phyloP scores from a whole-genome alignment of 164 flowering plant species.

The Paratinospora sagittata region DNA sequence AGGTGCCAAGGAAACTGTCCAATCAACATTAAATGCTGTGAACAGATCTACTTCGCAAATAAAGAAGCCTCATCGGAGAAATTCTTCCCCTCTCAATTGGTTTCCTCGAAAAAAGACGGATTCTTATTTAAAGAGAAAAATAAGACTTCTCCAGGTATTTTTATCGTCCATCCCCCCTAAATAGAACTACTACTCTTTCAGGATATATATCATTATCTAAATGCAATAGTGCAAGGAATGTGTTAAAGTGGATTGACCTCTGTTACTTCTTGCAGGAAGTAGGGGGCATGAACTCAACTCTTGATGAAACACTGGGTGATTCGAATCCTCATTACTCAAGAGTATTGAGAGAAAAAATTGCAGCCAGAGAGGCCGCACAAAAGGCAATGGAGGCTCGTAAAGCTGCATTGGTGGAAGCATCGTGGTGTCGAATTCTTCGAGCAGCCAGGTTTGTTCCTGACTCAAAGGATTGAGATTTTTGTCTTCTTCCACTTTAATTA shows the following conservation, averaged over 20 bases:
- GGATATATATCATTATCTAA: not conserved
- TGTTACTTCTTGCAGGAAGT: slow-evolving; percentile 48
- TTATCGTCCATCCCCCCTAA: not conserved
- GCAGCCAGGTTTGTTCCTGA: slow-evolving; percentile 63
- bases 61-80: slow-evolving; percentile 66
- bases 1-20: slow-evolving; percentile 36
- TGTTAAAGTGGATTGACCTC: not conserved
- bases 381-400: slow-evolving; percentile 87
- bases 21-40: slow-evolving; percentile 43
- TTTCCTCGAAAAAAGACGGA: slow-evolving; percentile 82
- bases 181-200: not conserved
- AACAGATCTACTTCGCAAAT: slow-evolving; percentile 61
- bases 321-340: slow-evolving; percentile 81
- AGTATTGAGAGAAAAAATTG: slow-evolving; percentile 81
- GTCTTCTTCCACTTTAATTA: not conserved
- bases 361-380: slow-evolving; percentile 75
- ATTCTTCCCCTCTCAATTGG: slow-evolving; percentile 73
- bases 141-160: slow-evolving; percentile 71
- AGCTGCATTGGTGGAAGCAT: slow-evolving; percentile 96
- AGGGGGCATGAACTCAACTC: slow-evolving; percentile 82
- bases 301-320: slow-evolving; percentile 83
- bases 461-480: not conserved
- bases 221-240: not conserved
- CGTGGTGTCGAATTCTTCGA: slow-evolving; percentile 86
- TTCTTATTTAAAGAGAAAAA: slow-evolving; percentile 78